phyloP scores from a whole-genome alignment of 2,329 filamentous ascomycete genomes.

The Nectriaceae sp. region DNA sequence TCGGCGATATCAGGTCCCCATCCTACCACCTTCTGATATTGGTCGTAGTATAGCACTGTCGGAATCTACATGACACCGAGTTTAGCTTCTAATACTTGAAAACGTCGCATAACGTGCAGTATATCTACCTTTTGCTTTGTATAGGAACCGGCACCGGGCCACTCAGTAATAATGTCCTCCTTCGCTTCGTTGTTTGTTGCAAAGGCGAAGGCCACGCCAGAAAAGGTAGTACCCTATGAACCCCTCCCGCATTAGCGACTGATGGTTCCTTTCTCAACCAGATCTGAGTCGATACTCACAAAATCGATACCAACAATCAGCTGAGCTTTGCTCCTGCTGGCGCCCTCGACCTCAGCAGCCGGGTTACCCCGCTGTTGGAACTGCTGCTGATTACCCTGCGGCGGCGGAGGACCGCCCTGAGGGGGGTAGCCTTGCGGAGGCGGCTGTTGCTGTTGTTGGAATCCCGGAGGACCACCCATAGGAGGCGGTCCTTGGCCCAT shows the following conservation, averaged over 20 bases:
- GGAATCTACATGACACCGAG: conserved; percentile 73
- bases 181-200: conserved; percentile 97
- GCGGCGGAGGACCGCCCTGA: conserved; percentile 41
- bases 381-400: conserved; percentile 40
- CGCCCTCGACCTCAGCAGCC: conserved; percentile 80
- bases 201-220: conserved; percentile 95
- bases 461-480: conserved; percentile 39
- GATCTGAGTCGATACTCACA: conserved; percentile 56
- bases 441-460: conserved; percentile 38
- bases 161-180: conserved; percentile 98
- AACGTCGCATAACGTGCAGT: background rate
- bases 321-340: conserved; percentile 89
- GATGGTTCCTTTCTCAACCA: background rate
- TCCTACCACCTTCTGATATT: conserved; percentile 99
- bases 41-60: conserved; percentile 98
- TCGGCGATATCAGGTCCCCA: conserved; percentile 99
- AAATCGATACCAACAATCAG: conserved; percentile 99
- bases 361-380: conserved; percentile 48
- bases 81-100: conserved; percentile 12
- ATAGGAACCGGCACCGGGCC: conserved; percentile 95
- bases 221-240: conserved; percentile 88
- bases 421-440: conserved; percentile 44
- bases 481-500: conserved; percentile 45
- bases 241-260: conserved; percentile 16
- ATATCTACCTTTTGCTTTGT: conserved; percentile 95